A percentile compares a stretch with the other conserved stretches of the same genome.
phyloP scores from a whole-genome alignment of 2,329 filamentous ascomycete species.

The Keithomyces neogunnii region DNA sequence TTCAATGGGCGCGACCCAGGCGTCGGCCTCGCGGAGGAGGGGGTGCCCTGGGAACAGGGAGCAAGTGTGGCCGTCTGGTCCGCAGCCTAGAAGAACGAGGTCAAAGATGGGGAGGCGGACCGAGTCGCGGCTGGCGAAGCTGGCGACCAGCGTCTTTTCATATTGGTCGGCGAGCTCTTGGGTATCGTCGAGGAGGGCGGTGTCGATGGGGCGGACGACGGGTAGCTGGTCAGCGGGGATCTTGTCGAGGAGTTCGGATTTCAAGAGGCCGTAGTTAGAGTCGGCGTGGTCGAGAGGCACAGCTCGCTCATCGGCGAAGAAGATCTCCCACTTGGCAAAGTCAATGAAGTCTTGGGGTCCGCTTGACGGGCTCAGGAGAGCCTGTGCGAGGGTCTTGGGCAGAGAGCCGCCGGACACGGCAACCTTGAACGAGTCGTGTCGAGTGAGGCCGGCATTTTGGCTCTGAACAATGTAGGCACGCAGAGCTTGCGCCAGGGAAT shows the following conservation, averaged over 20 bases:
- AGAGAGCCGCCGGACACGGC: slow-evolving; percentile 91
- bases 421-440: slow-evolving; percentile 81
- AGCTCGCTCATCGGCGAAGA: slow-evolving; percentile 95
- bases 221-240: slow-evolving; percentile 63
- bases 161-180: slow-evolving; percentile 93
- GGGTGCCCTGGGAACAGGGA: slow-evolving; percentile 87
- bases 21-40: slow-evolving; percentile 74
- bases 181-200: slow-evolving; percentile 56
- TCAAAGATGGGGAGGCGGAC: slow-evolving; percentile 95
- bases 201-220: slow-evolving; percentile 71
- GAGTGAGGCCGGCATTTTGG: slow-evolving; percentile 70
- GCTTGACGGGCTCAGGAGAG: slow-evolving; percentile 54
- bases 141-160: slow-evolving; percentile 75
- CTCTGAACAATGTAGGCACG: slow-evolving; percentile 74
- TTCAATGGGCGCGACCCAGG: slow-evolving; percentile 87
- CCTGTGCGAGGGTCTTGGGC: slow-evolving; percentile 77
- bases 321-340: slow-evolving; percentile 91
- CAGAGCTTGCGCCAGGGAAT: slow-evolving; percentile 66
- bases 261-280: slow-evolving; percentile 87
- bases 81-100: slow-evolving; percentile 84
- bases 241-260: slow-evolving; percentile 81
- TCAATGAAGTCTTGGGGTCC: slow-evolving; percentile 54
- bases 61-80: slow-evolving; percentile 95
- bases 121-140: slow-evolving; percentile 86
- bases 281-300: slow-evolving; percentile 87